Evolutionary conservation across 2,329 filamentous ascomycete species (phyloP), one percentile per base, ranked within the genome.

Genomic region (Fusarium sp.): DNA sequence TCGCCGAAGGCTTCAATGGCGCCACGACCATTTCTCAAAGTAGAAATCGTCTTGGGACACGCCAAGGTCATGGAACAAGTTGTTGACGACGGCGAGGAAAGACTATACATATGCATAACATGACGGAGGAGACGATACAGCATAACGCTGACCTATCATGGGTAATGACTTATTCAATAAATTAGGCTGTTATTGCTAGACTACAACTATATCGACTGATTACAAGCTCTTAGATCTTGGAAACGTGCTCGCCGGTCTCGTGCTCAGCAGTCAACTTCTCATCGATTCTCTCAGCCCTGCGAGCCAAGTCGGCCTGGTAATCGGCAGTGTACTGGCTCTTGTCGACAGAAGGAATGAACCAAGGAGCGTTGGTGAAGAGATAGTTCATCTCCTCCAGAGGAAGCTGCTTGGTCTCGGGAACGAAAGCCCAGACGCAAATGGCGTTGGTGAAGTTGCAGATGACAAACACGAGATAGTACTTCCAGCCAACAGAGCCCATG

Each of bases 371-470:
- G n/a, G 84, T 86, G 77, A 91, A 91, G 46, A 91, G 81, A 60
- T 87, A 85, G 70, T 90, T 88, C 89, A 91, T 91, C 79, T 91
- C 89, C 74, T 92, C 90, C 2, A 92, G 83, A 1, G 90, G 86
- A 18, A 88, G 81, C 70, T 85, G 87, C 56, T 85, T 85, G 0
- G 90, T 92, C 80, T 92, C 90, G 0, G 90, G 90, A 43, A 92
- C 82, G 52, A 92, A 78, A 4, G 85, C 82, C 84, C 88, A 92
- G 82, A 92, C 92, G 70, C 75, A 80, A 30, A 80, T 2, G 47
- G 78, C 78, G 59, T 80, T 80, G 60, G 77, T 79, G 12, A 91
- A 87, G 77, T 92, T 92, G 78, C 90, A 91, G 32, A 92, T 51
- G 20, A 65, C 52, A 43, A 81, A 79, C 62, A 84, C 82, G n/a